Conservation (phyloP, 306 rosid species). For the Fragaria vesca region DNA sequence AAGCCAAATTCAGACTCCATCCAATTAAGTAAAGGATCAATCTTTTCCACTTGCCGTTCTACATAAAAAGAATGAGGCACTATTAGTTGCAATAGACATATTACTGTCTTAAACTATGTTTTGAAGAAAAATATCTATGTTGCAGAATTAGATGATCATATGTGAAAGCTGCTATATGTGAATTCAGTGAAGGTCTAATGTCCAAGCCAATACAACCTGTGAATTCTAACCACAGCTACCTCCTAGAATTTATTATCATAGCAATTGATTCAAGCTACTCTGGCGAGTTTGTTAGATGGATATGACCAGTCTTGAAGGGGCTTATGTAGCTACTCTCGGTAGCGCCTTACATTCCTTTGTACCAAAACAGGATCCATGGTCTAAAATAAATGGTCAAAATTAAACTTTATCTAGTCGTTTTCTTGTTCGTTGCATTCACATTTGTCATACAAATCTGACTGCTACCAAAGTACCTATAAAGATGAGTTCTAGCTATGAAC, state of each 20-base stretch:
- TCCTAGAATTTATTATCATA: neutral
- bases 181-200: neutral
- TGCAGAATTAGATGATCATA: neutral
- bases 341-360: neutral
- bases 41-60: constrained; percentile 82
- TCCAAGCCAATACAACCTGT: neutral
- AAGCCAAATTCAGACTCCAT: constrained; percentile 75
- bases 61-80: constrained; percentile 21
- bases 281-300: neutral
- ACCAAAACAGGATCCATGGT: neutral
- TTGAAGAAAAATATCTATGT: neutral
- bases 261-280: neutral
- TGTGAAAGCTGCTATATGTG: neutral
- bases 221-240: neutral
- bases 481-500: neutral
- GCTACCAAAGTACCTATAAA: neutral
- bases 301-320: neutral
- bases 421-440: neutral
- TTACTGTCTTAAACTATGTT: neutral
- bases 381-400: neutral
- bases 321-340: neutral
- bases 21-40: constrained; percentile 85
- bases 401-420: neutral
- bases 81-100: constrained; percentile 11
- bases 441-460: neutral